These are phyloP conservation scores for Uncinocarpus reesii DNA, from an alignment of 2,329 filamentous ascomycete genomes.

Conservation along the genomic window DNA sequence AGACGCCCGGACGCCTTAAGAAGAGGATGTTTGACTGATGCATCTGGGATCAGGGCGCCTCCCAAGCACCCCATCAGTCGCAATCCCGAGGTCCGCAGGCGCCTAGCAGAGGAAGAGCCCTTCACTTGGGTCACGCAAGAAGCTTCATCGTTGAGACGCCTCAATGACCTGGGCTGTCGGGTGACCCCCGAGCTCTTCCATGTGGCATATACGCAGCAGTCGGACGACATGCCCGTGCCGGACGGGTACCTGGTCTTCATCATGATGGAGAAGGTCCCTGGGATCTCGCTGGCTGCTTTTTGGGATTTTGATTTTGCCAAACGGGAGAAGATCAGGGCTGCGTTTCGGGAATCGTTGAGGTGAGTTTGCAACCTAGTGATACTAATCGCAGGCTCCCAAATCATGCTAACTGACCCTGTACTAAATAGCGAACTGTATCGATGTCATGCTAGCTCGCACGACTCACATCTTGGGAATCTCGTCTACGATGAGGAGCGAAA, in stretches of 20 bases:
- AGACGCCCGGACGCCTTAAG: too few species aligned
- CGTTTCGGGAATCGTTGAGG: constrained; percentile 3
- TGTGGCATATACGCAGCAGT: neutral
- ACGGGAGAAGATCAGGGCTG: constrained; percentile 5
- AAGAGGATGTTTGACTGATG: neutral
- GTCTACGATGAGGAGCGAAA: constrained; percentile 11
- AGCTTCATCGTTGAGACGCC: neutral
- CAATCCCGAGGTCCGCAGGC: neutral
- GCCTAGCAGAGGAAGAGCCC: neutral
- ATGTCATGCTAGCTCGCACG: neutral
- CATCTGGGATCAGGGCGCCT: neutral
- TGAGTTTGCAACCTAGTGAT: neutral
- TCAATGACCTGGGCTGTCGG: constrained; percentile 5
- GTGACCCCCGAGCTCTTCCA: constrained; percentile 5
- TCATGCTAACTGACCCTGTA: neutral
- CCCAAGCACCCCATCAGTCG: neutral
- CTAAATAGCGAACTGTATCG: constrained; percentile 2
- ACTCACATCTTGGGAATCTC: constrained; percentile 4
- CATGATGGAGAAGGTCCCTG: constrained; percentile 14
- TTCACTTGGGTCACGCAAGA: neutral
- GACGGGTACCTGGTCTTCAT: constrained; percentile 11
- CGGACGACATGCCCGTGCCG: constrained; percentile 8
- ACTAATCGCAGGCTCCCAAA: neutral
- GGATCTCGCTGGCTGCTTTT: constrained; percentile 4
- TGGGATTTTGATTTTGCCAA: constrained; percentile 3